Conservation (phyloP, 1,139 yeast species). For the Candida anutae region DNA sequence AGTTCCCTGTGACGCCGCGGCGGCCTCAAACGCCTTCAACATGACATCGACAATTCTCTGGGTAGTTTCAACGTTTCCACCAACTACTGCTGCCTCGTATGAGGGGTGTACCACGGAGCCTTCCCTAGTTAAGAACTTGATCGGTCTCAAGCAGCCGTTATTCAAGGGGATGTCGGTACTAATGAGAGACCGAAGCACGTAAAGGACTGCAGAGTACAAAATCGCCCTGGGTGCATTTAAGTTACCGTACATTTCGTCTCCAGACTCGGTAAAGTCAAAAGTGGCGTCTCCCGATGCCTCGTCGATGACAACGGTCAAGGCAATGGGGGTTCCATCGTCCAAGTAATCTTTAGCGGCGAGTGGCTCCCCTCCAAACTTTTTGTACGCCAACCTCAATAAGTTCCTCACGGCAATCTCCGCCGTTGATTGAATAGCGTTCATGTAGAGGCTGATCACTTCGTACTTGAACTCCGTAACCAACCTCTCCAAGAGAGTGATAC, state of each 20-base stretch:
- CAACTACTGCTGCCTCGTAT: conserved; percentile 77
- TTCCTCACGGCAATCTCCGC: conserved; percentile 37
- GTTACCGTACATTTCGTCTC: conserved; percentile 38
- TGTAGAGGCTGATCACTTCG: conserved; percentile 31
- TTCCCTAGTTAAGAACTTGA: conserved; percentile 56
- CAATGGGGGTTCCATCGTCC: conserved; percentile 39
- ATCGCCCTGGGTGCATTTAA: conserved; percentile 54
- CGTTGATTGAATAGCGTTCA: conserved; percentile 36
- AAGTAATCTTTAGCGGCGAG: conserved; percentile 31
- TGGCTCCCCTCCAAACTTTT: conserved; percentile 27
- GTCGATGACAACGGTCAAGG: conserved; percentile 26
- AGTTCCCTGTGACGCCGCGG: conserved; percentile 51
- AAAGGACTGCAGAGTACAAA: conserved; percentile 72
- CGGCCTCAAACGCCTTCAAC: conserved; percentile 65
- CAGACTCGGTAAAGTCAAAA: conserved; percentile 35
- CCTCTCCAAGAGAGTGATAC: conserved; percentile 24
- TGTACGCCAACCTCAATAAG: conserved; percentile 27
- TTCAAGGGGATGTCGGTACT: conserved; percentile 76
- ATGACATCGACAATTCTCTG: conserved; percentile 79
- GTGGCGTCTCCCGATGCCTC: conserved; percentile 28
- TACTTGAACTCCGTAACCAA: conserved; percentile 26
- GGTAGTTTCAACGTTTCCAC: conserved; percentile 84
- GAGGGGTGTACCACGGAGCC: conserved; percentile 67
- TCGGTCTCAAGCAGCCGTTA: conserved; percentile 75
- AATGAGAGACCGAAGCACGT: conserved; percentile 68